Base-by-base conservation (phyloP, 2,329 filamentous ascomycete species). In the Ophiostoma triangulosporum region DNA sequence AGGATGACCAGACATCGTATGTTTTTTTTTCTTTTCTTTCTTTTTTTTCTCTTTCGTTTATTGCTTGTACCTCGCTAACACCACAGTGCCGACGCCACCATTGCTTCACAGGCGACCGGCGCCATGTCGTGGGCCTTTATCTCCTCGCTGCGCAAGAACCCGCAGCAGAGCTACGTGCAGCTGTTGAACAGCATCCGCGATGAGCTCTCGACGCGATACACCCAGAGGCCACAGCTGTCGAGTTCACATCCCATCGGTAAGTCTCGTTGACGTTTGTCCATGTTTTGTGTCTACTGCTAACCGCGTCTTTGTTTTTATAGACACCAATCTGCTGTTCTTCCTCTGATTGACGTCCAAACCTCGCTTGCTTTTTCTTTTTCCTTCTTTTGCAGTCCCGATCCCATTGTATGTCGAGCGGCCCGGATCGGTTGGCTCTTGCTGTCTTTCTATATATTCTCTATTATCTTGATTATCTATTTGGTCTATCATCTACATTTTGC, bases 121-220 rank as follows among this genome's bases (percentile, higher is more conserved):
- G 93, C 93, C 68, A 97, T 98, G 93, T 95, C 89, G 3, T 96
- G 86, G 81, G 93, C 93, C 2, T 98, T 98, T 68, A 93, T 98
- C 67, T 82, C 78, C 1, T 84, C 90, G 20, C 77, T 97, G 64
- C 90, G 86, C 74, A 88, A 90, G 73, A 95, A 95, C 65, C 88
- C 88, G 1, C 84, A 95, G 66, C 93, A 97, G 73, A 95, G 86
- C 70, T 98, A 98, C 65, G 87, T 97, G 50, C 84, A 96, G 73
- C 74, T 98, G 55, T 77, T 98, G 60, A 97, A 96, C 75, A 95
- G 84, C 68, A 90, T 98, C 63, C 86, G 93, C 55, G 90, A 95
- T 54, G 84, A 96, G 64, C 74, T 98, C 56, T 73, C 86, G 60
- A 80, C 80, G 36, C 93, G 94, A 67, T 98, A 98, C 67, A 77